Evolutionary conservation across 179 eudicot species (phyloP).

Genomic region (Gypsophila paniculata): DNA sequence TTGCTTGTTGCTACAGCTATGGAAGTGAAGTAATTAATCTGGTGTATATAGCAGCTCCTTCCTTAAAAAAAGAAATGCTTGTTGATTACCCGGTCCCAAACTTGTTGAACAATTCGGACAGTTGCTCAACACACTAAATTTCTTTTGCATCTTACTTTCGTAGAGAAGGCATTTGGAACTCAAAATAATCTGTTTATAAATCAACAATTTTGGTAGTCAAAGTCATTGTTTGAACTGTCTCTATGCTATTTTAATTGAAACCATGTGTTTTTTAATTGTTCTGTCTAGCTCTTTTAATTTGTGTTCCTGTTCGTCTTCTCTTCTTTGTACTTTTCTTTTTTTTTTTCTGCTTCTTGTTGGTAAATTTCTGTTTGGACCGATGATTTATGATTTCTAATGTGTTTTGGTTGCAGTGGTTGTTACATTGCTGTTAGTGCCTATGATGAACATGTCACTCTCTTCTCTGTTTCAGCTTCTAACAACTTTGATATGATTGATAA

Average conservation of each 20-base stretch:
- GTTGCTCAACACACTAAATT: neutral
- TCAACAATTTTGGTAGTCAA: neutral
- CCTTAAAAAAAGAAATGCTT: neutral
- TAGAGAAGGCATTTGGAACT: slow-evolving; percentile 1
- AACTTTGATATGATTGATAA: slow-evolving; percentile 69
- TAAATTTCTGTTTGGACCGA: slow-evolving; percentile 2
- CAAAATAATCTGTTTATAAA: neutral
- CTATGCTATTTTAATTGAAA: neutral
- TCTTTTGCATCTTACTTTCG: neutral
- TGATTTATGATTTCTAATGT: slow-evolving; percentile 2
- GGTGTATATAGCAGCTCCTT: slow-evolving; percentile 1
- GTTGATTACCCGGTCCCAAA: neutral
- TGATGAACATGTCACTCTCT: slow-evolving; percentile 71
- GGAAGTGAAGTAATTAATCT: neutral
- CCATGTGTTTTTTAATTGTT: slow-evolving; percentile 4
- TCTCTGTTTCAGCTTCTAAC: slow-evolving; percentile 56
- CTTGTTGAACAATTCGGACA: slow-evolving; percentile 3
- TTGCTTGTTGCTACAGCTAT: neutral
- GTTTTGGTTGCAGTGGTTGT: slow-evolving; percentile 57
- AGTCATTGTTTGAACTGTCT: slow-evolving; percentile 7
- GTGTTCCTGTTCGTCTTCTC: neutral
- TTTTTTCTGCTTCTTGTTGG: slow-evolving; percentile 7
- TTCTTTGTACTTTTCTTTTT: slow-evolving; percentile 12
- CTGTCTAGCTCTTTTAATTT: slow-evolving; percentile 7
- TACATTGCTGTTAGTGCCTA: slow-evolving; percentile 85